Evolutionary conservation across 2,329 filamentous ascomycete species (phyloP).

Genomic region (Penicillium decumbens): DNA sequence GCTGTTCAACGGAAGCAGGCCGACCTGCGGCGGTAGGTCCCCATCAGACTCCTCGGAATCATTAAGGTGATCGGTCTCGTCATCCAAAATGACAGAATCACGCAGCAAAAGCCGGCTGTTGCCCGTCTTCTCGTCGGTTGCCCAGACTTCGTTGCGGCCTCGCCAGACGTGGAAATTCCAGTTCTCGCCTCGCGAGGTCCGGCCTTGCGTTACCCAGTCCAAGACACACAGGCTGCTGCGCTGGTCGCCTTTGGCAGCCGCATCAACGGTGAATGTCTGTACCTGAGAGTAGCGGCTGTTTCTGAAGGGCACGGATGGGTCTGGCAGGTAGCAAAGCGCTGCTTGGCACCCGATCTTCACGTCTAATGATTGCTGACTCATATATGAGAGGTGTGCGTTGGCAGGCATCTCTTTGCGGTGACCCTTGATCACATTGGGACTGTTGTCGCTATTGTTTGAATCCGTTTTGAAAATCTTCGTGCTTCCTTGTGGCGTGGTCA

Average conservation of each 20-base stretch:
- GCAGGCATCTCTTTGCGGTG: conserved; percentile 34
- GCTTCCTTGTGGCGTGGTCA: conserved; percentile 64
- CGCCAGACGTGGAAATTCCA: conserved; percentile 79
- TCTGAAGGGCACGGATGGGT: conserved; percentile 88
- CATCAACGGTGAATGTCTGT: conserved; percentile 66
- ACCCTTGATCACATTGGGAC: conserved; percentile 25
- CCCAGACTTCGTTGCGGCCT: conserved; percentile 75
- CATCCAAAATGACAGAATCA: conserved; percentile 74
- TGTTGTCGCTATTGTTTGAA: conserved; percentile 13
- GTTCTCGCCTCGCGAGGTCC: conserved; percentile 76
- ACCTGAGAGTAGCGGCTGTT: conserved; percentile 77
- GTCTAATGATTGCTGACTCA: conserved; percentile 48
- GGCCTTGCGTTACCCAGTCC: conserved; percentile 91
- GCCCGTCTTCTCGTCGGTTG: conserved; percentile 31
- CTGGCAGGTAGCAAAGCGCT: conserved; percentile 66
- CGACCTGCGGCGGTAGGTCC: conserved; percentile 19
- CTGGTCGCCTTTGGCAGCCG: conserved; percentile 33
- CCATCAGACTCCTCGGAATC: conserved; percentile 22
- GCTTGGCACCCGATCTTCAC: conserved; percentile 48
- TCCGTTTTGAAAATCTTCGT: conserved; percentile 92
- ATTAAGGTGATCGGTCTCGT: conserved; percentile 34
- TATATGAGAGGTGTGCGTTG: conserved; percentile 34
- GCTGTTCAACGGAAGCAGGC: conserved; percentile 22
- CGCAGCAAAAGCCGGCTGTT: conserved; percentile 67
- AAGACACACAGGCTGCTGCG: conserved; percentile 67